phyloP scores from a whole-genome alignment of 2,329 filamentous ascomycete species.

The Canariomyces notabilis region DNA sequence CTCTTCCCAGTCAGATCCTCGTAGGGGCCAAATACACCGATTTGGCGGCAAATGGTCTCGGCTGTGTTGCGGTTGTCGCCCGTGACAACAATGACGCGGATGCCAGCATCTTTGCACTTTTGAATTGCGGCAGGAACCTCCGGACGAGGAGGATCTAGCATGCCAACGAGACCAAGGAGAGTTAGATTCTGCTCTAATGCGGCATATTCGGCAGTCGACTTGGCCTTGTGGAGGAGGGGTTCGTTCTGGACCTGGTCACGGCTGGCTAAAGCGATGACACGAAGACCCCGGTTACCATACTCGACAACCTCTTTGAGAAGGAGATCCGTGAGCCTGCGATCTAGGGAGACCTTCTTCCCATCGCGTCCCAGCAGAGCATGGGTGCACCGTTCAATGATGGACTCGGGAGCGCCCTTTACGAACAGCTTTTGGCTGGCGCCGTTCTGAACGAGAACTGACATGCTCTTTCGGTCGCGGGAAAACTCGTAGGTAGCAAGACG shows the following conservation, averaged over 20 bases:
- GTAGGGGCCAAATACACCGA: constrained; percentile 78
- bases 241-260: constrained; percentile 70
- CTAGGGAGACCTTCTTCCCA: constrained; percentile 71
- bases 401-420: constrained; percentile 94
- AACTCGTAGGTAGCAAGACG: constrained; percentile 91
- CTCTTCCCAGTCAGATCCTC: constrained; percentile 89
- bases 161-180: constrained; percentile 85
- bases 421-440: constrained; percentile 72
- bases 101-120: constrained; percentile 88
- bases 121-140: constrained; percentile 82
- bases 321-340: constrained; percentile 61
- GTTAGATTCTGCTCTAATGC: constrained; percentile 92
- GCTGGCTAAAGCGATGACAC: constrained; percentile 88
- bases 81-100: constrained; percentile 95
- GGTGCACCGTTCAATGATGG: constrained; percentile 87
- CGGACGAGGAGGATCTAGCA: constrained; percentile 92
- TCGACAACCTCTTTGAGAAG: constrained; percentile 76
- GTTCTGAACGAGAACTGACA: constrained; percentile 85
- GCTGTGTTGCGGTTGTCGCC: constrained; percentile 97
- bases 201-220: constrained; percentile 76
- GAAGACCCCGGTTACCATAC: constrained; percentile 87
- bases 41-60: constrained; percentile 95
- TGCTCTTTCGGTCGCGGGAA: constrained; percentile 96
- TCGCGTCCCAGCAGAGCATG: constrained; percentile 71
- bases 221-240: constrained; percentile 66